phyloP scores from a whole-genome alignment of 192 early-diverging fungal species.

The Podila verticillata region DNA sequence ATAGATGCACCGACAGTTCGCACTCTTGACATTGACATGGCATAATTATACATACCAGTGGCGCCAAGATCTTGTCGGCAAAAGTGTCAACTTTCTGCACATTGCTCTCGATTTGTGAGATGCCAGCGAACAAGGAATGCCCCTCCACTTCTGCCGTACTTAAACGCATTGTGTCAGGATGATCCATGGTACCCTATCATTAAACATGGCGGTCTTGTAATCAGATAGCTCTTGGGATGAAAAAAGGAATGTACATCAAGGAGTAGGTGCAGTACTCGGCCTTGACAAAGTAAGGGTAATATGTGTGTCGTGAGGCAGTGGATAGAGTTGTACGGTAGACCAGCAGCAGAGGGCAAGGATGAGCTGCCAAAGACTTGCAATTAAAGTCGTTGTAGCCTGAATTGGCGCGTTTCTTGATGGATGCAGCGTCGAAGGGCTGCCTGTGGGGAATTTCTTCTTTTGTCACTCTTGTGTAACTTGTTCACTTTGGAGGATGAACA shows the following conservation, averaged over 20 bases:
- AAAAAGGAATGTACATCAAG: background rate
- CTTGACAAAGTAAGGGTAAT: constrained; percentile 18
- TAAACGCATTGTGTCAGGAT: too few species aligned
- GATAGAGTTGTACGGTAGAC: constrained; percentile 26
- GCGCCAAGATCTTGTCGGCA: constrained; percentile 17
- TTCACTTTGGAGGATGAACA: too few species aligned
- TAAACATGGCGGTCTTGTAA: too few species aligned
- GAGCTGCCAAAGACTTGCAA: constrained; percentile 24
- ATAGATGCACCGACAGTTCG: too few species aligned
- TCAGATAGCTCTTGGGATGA: too few species aligned
- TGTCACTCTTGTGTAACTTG: too few species aligned
- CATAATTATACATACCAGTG: too few species aligned
- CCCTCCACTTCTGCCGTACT: constrained; percentile 14
- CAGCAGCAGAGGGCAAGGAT: constrained; percentile 27
- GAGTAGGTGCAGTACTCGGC: constrained; percentile 28
- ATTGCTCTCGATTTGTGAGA: constrained; percentile 25
- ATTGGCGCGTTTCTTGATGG: constrained; percentile 24
- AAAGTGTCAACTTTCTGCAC: constrained; percentile 26
- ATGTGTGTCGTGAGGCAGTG: constrained; percentile 9
- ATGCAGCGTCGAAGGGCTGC: background rate
- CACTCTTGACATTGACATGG: too few species aligned
- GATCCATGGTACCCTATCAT: too few species aligned
- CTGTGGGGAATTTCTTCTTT: too few species aligned
- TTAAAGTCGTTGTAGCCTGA: constrained; percentile 19
- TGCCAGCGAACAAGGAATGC: constrained; percentile 11